Evolutionary conservation across 768 basidiomycete species (phyloP).

Genomic region (Tephrocybe sp.): DNA sequence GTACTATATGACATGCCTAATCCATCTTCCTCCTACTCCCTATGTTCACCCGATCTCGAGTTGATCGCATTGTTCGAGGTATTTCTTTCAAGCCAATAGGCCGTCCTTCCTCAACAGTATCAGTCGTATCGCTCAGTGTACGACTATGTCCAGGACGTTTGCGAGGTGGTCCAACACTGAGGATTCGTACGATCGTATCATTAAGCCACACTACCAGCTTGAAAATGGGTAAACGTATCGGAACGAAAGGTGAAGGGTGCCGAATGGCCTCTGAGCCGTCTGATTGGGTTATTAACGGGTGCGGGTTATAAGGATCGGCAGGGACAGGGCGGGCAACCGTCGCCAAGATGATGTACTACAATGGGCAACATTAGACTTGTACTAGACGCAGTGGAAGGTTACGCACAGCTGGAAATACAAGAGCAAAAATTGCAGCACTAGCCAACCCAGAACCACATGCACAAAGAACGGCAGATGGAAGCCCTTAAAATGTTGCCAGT

Average conservation of each 20-base stretch:
- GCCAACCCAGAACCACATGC: conserved; percentile 73
- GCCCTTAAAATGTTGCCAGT: conserved; percentile 37
- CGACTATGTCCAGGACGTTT: conserved; percentile 11
- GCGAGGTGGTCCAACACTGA: conserved; percentile 47
- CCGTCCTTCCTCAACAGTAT: conserved; percentile 62
- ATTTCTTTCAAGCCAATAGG: conserved; percentile 28
- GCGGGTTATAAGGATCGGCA: conserved; percentile 71
- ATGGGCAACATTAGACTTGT: background rate
- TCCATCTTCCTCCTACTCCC: conserved; percentile 51
- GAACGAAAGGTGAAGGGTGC: conserved; percentile 77
- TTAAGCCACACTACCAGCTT: conserved; percentile 73
- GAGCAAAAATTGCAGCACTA: conserved; percentile 81
- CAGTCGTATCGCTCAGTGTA: conserved; percentile 47
- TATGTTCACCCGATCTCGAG: conserved; percentile 34
- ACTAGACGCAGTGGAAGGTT: background rate
- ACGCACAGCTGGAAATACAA: conserved; percentile 77
- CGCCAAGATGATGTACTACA: conserved; percentile 84
- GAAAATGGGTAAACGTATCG: conserved; percentile 80
- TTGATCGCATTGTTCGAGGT: conserved; percentile 17
- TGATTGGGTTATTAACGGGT: conserved; percentile 27
- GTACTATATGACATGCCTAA: conserved; percentile 27
- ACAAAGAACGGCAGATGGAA: conserved; percentile 73
- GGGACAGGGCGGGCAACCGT: conserved; percentile 77
- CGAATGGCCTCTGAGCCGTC: conserved; percentile 42
- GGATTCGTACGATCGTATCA: conserved; percentile 60